These are phyloP conservation scores for Thinopyrum elongatum DNA, from an alignment of 176 grass and related monocot genomes.

Conservation along the genomic window DNA sequence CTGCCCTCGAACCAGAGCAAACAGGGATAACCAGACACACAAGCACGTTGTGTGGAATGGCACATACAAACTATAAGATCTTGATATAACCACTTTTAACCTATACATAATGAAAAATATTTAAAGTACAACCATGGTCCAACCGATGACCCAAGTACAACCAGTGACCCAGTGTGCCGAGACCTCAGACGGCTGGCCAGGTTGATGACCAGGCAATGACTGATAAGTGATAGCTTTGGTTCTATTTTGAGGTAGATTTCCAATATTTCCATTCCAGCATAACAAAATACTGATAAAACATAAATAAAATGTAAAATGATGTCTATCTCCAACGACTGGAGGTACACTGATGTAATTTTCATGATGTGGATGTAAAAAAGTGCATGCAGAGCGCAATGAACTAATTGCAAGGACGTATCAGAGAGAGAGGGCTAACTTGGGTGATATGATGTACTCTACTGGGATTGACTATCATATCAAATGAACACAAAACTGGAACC, in stretches of 20 bases:
- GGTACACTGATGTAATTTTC: neutral
- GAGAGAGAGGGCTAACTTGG: neutral
- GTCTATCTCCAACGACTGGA: neutral
- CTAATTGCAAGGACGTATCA: neutral
- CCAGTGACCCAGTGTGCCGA: neutral
- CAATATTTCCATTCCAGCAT: neutral
- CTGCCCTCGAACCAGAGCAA: neutral
- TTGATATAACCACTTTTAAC: neutral
- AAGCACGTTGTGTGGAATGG: neutral
- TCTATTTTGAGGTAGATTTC: neutral
- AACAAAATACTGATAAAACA: neutral
- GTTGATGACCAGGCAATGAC: neutral
- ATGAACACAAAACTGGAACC: neutral
- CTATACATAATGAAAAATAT: neutral
- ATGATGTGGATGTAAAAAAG: neutral
- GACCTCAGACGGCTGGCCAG: neutral
- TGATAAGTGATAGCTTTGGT: neutral
- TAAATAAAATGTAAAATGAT: neutral
- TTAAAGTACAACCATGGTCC: neutral
- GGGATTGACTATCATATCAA: neutral
- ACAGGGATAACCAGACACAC: neutral
- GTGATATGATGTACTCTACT: neutral
- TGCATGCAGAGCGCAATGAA: neutral
- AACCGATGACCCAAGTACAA: neutral
- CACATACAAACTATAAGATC: neutral